Evolutionary conservation across 371 early-diverging fungal genomes (phyloP).

Genomic region (Circinella minor): DNA sequence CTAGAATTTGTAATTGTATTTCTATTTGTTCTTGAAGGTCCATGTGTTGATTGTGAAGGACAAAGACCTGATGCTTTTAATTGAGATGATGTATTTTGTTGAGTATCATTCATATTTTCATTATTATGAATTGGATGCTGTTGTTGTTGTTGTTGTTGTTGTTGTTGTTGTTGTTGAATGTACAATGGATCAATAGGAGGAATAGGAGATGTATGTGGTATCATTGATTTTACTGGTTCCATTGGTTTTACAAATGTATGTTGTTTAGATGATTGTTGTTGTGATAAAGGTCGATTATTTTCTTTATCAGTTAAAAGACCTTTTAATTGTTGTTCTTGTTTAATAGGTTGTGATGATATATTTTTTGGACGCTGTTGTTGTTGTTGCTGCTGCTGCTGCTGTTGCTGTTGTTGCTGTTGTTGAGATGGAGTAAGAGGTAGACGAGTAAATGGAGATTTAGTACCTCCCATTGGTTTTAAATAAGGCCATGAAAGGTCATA

Average conservation of each 20-base stretch:
- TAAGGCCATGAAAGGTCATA: constrained; percentile 37
- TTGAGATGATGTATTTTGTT: not conserved
- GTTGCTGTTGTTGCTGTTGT: constrained; percentile 13
- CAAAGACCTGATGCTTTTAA: constrained; percentile 1
- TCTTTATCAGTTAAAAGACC: not conserved
- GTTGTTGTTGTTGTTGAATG: not conserved
- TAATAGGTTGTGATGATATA: not conserved
- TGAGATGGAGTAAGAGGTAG: constrained; percentile 1
- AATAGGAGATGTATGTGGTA: not conserved
- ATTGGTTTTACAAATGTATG: constrained; percentile 1
- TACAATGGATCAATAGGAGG: not conserved
- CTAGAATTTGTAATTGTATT: constrained; percentile 14
- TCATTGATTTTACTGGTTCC: not conserved
- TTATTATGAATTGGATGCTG: not conserved
- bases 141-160: not conserved
- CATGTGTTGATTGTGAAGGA: not conserved
- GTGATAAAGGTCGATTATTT: constrained; percentile 1
- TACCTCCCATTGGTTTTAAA: constrained; percentile 24
- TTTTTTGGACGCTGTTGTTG: not conserved
- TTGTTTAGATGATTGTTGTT: not conserved
- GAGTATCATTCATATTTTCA: not conserved
- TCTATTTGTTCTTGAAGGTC: not conserved
- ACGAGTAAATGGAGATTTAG: constrained; percentile 32
- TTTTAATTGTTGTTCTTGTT: not conserved
- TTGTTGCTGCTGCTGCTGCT: constrained; percentile 5